phyloP scores from a whole-genome alignment of 805 yeast species.

The Kuraishia hungarica region DNA sequence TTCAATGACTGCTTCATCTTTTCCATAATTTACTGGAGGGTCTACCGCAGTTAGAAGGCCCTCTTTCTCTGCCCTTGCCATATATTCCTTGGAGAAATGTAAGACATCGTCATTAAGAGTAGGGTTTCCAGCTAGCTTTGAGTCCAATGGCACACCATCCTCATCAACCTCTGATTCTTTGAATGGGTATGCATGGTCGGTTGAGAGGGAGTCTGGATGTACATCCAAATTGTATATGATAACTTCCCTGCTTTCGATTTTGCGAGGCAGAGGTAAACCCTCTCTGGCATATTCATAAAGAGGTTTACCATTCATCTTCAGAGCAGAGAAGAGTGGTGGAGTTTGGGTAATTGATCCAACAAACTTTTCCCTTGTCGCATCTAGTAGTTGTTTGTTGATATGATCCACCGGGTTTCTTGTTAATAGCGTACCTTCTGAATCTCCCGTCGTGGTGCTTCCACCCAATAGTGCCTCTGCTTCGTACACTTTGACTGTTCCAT shows the following conservation, averaged over 20 bases:
- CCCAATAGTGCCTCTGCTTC: slow-evolving; percentile 84
- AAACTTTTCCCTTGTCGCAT: slow-evolving; percentile 48
- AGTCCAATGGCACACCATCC: slow-evolving; percentile 35
- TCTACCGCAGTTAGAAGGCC: slow-evolving; percentile 29
- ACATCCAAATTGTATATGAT: slow-evolving; percentile 47
- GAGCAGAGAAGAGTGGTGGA: slow-evolving; percentile 92
- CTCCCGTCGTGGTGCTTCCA: slow-evolving; percentile 88
- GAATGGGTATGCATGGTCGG: slow-evolving; percentile 46
- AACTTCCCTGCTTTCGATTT: slow-evolving; percentile 73
- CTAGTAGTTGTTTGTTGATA: slow-evolving; percentile 44
- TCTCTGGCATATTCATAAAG: slow-evolving; percentile 90
- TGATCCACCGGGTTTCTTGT: slow-evolving; percentile 49
- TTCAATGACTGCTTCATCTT: slow-evolving; percentile 24
- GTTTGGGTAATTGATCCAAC: slow-evolving; percentile 79
- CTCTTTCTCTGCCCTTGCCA: slow-evolving; percentile 32
- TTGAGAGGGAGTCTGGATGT: slow-evolving; percentile 41
- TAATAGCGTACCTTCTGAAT: slow-evolving; percentile 77
- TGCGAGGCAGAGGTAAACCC: slow-evolving; percentile 74
- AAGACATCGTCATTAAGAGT: slow-evolving; percentile 57
- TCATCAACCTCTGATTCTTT: slow-evolving; percentile 33
- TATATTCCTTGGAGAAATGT: slow-evolving; percentile 49
- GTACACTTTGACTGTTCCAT: slow-evolving; percentile 71
- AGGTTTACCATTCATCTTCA: slow-evolving; percentile 91
- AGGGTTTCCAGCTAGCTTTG: slow-evolving; percentile 31
- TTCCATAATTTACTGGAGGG: slow-evolving; percentile 28